Evolutionary conservation across 108 stramenopile species (phyloP).

Genomic region (Nannochloropsis gaditana): DNA sequence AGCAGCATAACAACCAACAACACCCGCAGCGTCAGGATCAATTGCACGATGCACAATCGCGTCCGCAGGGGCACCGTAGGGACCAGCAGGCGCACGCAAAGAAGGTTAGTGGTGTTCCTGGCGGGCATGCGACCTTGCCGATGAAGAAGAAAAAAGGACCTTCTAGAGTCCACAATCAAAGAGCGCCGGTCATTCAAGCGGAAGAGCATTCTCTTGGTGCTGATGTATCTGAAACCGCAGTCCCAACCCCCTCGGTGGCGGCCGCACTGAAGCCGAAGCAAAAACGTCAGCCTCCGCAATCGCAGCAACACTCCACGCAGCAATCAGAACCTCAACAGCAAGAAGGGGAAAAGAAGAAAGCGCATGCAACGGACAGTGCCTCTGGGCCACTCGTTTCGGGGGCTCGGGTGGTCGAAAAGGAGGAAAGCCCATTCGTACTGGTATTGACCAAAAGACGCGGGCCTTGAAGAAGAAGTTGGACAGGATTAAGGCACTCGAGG

Average conservation of each 20-base stretch:
- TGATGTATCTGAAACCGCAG: not conserved
- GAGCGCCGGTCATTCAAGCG: too few relatives aligned
- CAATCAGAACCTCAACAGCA: not conserved
- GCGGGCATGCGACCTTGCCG: not conserved
- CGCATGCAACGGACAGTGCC: too few relatives aligned
- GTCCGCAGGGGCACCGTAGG: not conserved
- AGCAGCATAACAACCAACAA: not conserved
- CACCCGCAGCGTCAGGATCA: not conserved
- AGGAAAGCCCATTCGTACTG: not conserved
- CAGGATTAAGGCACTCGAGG: slow-evolving; percentile 6
- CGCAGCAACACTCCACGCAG: not conserved
- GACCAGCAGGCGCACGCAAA: not conserved
- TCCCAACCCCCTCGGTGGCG: not conserved
- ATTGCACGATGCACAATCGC: not conserved
- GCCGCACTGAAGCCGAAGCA: not conserved
- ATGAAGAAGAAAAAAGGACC: not conserved
- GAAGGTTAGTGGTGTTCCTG: not conserved
- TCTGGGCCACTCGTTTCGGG: too few relatives aligned
- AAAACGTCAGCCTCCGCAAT: not conserved
- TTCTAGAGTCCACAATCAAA: too few relatives aligned
- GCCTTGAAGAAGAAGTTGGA: slow-evolving; percentile 6
- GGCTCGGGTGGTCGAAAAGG: not conserved
- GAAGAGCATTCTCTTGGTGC: not conserved
- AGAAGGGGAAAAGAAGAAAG: too few relatives aligned
- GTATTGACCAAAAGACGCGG: not conserved